Base-by-base conservation (phyloP, 1,284 basidiomycete genomes). In the Fomitopsis schrenkii region DNA sequence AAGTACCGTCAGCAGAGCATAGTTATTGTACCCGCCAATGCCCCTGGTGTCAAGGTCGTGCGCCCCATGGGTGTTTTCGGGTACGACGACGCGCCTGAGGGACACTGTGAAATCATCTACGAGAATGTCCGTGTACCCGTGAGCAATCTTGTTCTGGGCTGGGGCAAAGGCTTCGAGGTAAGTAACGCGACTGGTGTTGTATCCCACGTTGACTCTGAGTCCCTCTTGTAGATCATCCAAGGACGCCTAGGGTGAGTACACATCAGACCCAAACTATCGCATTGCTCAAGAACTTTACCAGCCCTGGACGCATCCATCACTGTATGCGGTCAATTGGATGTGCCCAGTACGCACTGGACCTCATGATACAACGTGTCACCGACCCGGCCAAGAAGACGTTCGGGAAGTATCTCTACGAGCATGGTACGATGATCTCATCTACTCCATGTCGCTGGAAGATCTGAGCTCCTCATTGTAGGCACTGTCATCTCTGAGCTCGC, bases 301-400 rank as follows among this genome's bases (percentile, higher is more conserved):
- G 92, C 53, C 97, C 97, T 60, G 97, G 97, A 28, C 90, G 97
- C 60, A 93, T 98, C 69, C 97, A 98, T 74, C 97, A 99, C 75
- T 97, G 95, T 81, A 99, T 99, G 97, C 88, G 97, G 53, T 93
- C 94, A 22, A 93, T 99, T 63, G 97, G 97, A 46, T 84, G 86
- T 28, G 97, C 96, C 1, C 88, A 91, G 63, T 82, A 85, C 30
- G 92, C 97, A 1, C 80, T 98, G 61, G 94, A 98, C 70, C 79
- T 93, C 55, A 88, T 98, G 85, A 83, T 99, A 54, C 84, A 90
- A 65, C 87, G 97, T n/a, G 94, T 95, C 33, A 97, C 95, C 33
- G 94, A 98, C 74, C 90, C 94, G 8, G 77, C 78, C 38, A 87
- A 94, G 70, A 95, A 93, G 78, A 97, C 97, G 0, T 99, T 99